Evolutionary conservation across 441 rosid species (phyloP), one percentile per base, ranked within the genome.

Genomic region (Euphorbia schlechtendalii): DNA sequence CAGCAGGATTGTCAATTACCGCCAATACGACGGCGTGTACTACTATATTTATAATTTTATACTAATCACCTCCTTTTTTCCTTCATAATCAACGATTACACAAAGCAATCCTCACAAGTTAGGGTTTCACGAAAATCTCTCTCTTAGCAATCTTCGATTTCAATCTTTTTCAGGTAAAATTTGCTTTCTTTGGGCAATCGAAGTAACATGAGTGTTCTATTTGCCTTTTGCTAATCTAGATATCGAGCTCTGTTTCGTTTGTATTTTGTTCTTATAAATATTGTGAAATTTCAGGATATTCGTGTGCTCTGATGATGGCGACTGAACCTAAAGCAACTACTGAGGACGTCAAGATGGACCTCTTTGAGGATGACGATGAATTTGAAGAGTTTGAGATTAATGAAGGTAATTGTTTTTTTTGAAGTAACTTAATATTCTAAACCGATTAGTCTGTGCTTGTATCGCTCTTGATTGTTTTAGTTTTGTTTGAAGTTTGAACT

Each of bases 351-450:
- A 90, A 84, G 81, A 71, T 86, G 59, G 98, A 93, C 70, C 64
- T 93, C 67, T 90, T 93, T 69, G 97, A 93, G 65, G 99, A 93
- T 63, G 97, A 93, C 60, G 97, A 93, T 63, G 98, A 93, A 75
- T 90, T 93, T 60, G 98, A 93, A 78, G 98, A 90, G 67, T 90
- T 90, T 59, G 88, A 78, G 68, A 90, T 93, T 71, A 72, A 84
- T 59, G 84, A 82, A 86, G 96, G 96, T 87, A 22, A 13, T 48
- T 30, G 36, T 24, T 5, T 0, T 53, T 3, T 49, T 52, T 10
- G 64, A 55, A 15, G 11, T 45, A 11, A 45, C 49, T 41, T 41
- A 41, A 41, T 41, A 3, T 41, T 41, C 45, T 41, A 36, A 3
- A 36, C 9, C 5, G 40, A 36, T 36, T 36, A 36, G 40, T 9